phyloP scores from a whole-genome alignment of 345 rosid species.

The Citrus trifoliata region DNA sequence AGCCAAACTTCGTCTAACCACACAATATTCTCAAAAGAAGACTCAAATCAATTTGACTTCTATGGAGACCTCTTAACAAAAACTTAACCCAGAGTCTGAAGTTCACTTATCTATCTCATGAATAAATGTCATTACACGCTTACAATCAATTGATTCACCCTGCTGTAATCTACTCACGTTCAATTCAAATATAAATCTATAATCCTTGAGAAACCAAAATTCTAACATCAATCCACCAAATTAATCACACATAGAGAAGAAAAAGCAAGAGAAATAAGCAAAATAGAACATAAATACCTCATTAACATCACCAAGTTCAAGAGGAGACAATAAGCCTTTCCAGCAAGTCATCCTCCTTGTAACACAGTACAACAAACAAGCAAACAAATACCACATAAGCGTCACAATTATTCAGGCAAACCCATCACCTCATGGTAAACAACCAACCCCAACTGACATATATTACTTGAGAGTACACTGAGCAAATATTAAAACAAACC shows the following conservation, averaged over 20 bases:
- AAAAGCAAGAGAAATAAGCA: neutral
- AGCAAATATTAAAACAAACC: neutral
- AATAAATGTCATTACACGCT: neutral
- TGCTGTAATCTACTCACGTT: neutral
- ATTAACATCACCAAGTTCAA: neutral
- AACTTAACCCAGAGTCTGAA: neutral
- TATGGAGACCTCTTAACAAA: neutral
- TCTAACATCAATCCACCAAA: neutral
- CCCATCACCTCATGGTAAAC: neutral
- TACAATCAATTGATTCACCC: neutral
- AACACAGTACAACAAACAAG: conserved; percentile 10
- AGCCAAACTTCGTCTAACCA: neutral
- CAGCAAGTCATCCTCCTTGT: conserved; percentile 11
- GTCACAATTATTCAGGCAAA: neutral
- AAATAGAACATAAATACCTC: conserved; percentile 9
- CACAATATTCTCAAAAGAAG: neutral
- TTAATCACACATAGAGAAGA: neutral
- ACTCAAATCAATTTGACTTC: neutral
- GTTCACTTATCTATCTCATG: neutral
- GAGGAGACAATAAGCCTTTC: neutral
- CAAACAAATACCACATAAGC: conserved; percentile 1
- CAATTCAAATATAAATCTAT: neutral
- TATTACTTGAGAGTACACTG: neutral
- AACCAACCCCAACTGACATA: neutral
- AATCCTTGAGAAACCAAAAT: neutral